Evolutionary conservation across 2,329 filamentous ascomycete genomes (phyloP).

Genomic region (Purpureocillium lavendulum): DNA sequence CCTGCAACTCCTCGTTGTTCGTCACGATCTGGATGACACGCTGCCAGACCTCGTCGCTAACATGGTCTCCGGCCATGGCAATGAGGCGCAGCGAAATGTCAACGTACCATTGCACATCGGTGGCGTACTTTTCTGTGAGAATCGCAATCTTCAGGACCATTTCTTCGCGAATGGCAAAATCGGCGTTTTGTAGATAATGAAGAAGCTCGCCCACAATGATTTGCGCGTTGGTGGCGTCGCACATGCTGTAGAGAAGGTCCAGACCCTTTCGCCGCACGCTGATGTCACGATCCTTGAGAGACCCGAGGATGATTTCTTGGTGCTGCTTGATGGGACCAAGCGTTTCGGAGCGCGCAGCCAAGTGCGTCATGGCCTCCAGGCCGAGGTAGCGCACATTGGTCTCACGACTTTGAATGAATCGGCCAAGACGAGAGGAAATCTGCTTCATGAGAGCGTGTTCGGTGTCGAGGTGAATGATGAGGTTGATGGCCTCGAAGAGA

Average conservation of each 20-base stretch:
- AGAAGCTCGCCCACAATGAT: conserved; percentile 89
- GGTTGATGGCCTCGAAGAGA: conserved; percentile 95
- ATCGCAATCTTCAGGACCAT: conserved; percentile 99
- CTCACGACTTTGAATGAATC: conserved; percentile 93
- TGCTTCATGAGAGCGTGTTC: conserved; percentile 94
- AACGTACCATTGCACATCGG: conserved; percentile 98
- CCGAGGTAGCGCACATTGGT: conserved; percentile 96
- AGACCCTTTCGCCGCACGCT: conserved; percentile 93
- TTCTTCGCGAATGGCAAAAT: conserved; percentile 96
- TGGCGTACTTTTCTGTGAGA: conserved; percentile 95
- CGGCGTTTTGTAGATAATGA: conserved; percentile 89
- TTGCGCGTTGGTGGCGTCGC: conserved; percentile 87
- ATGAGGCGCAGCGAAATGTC: conserved; percentile 93
- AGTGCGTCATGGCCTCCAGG: conserved; percentile 94
- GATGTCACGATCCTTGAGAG: conserved; percentile 90
- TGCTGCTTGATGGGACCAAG: conserved; percentile 97
- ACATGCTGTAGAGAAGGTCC: conserved; percentile 98
- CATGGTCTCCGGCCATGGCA: conserved; percentile 94
- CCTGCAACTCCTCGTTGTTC: conserved; percentile 96
- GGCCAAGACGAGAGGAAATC: conserved; percentile 81
- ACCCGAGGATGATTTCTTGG: conserved; percentile 90
- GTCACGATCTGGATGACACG: conserved; percentile 97
- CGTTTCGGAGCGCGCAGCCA: conserved; percentile 87
- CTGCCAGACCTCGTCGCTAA: conserved; percentile 99
- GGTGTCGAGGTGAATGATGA: conserved; percentile 95